These are phyloP conservation scores for Kwoniella dejecticola DNA, from an alignment of 768 basidiomycete genomes.

Conservation along the genomic window DNA sequence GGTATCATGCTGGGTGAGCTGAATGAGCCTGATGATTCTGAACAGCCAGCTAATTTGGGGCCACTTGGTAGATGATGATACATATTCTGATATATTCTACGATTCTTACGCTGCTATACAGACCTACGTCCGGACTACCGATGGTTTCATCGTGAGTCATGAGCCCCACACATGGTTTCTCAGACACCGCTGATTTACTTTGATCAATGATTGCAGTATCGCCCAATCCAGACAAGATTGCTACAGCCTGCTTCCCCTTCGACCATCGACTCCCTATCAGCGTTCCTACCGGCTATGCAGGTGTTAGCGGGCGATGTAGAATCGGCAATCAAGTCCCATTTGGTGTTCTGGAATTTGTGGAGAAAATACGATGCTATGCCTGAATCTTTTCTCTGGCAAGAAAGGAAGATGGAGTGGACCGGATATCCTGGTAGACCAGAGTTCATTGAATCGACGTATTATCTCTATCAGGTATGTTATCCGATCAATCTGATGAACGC, in stretches of 20 bases:
- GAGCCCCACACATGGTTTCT: too few relatives aligned
- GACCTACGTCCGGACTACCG: slow-evolving; percentile 75
- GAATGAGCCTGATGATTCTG: background rate
- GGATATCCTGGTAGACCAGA: slow-evolving; percentile 61
- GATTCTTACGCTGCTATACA: slow-evolving; percentile 81
- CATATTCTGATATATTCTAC: slow-evolving; percentile 81
- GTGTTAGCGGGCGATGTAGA: slow-evolving; percentile 66
- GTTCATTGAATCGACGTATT: slow-evolving; percentile 95
- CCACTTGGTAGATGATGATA: slow-evolving; percentile 64
- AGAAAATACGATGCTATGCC: slow-evolving; percentile 80
- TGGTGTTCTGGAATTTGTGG: slow-evolving; percentile 94
- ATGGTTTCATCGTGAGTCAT: slow-evolving; percentile 79
- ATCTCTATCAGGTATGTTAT: slow-evolving; percentile 67
- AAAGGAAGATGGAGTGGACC: slow-evolving; percentile 51
- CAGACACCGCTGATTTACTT: too few relatives aligned
- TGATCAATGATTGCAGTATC: slow-evolving; percentile 64
- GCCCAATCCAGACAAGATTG: slow-evolving; percentile 74
- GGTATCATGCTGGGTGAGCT: slow-evolving; percentile 47
- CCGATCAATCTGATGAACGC: too few relatives aligned
- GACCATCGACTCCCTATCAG: slow-evolving; percentile 91
- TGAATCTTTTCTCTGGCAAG: slow-evolving; percentile 85
- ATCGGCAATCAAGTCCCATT: slow-evolving; percentile 87
- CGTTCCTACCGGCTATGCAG: slow-evolving; percentile 97
- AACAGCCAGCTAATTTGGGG: background rate
- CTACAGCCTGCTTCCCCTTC: slow-evolving; percentile 69